Evolutionary conservation across 176 grass and related monocot species (phyloP), one percentile per base, ranked within the genome.

Genomic region (Eremochloa ophiuroides): DNA sequence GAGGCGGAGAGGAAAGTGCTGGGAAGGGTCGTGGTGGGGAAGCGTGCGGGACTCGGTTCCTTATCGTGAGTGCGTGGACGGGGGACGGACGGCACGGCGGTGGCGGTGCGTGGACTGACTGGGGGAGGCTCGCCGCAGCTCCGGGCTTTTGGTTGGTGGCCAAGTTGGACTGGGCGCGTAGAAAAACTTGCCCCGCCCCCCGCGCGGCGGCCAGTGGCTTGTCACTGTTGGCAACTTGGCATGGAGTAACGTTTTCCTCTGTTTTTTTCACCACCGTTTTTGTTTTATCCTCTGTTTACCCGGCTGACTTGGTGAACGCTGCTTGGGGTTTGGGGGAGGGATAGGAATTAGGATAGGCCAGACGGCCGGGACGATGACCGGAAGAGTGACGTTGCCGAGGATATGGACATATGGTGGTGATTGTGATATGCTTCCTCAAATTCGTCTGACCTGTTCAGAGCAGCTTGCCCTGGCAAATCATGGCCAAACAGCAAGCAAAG

Each of bases 1-100:
- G 74, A 50, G 39, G 78, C 39, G 38, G 62, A 9, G n/a, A 35
- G 87, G 82, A 70, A 84, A 81, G 87, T 81, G 82, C 43, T 58
- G 10, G 55, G 64, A 80, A 62, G 71, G n/a, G n/a, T n/a, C n/a
- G 62, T 84, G 51, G 81, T 44, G 81, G 47, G 6, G n/a, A 47
- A 25, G 75, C 48, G 75, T 31, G 87, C 74, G 66, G 43, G 41
- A 2, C 31, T 62, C 60, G 22, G 16, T 88, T 79, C 8, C 22
- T 62, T 71, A 31, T 58, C 69, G 74, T 5, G 13, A 29, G 76
- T 48, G 30, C 13, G 28, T 7, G 43, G 14, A 51, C 15, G 73
- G 8, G 18, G 7, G 50, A 12, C n/a, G 62, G 16, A 4, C 33
- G 27, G 26, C 25, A 60, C 48, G 42, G 35, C 38, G 7, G 66